Evolutionary conservation across 2,329 filamentous ascomycete genomes (phyloP).

Genomic region (Verticillium nonalfalfae): DNA sequence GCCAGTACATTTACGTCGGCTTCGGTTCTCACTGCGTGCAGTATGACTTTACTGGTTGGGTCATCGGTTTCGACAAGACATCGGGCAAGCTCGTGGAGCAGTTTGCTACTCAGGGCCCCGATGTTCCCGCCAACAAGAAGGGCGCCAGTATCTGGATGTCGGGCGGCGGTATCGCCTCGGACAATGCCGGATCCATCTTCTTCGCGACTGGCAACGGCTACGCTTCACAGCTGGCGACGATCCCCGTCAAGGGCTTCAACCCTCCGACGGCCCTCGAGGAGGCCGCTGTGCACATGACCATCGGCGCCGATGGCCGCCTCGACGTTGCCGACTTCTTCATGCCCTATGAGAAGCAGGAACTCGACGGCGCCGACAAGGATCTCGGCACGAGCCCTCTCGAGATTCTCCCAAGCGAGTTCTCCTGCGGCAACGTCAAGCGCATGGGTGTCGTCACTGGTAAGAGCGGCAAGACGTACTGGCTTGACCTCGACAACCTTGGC

Average conservation of each 20-base stretch:
- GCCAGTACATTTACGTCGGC: conserved; percentile 39
- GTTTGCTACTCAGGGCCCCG: conserved; percentile 30
- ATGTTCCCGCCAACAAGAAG: conserved; percentile 20
- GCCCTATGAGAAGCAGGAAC: conserved; percentile 41
- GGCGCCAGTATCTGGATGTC: conserved; percentile 35
- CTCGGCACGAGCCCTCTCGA: conserved; percentile 39
- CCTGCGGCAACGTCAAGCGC: conserved; percentile 33
- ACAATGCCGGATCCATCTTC: conserved; percentile 28
- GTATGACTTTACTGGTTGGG: conserved; percentile 47
- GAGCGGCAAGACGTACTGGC: conserved; percentile 39
- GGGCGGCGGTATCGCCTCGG: conserved; percentile 27
- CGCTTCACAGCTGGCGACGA: conserved; percentile 25
- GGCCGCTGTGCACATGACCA: conserved; percentile 33
- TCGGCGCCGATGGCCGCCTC: conserved; percentile 31
- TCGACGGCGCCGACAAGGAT: conserved; percentile 43
- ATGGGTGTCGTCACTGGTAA: conserved; percentile 44
- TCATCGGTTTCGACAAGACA: conserved; percentile 39
- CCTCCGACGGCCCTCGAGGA: conserved; percentile 34
- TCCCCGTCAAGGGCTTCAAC: conserved; percentile 28
- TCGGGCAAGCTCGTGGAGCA: conserved; percentile 25
- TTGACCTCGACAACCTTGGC: conserved; percentile 30
- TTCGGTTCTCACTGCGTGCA: conserved; percentile 50
- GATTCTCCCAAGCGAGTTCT: conserved; percentile 30
- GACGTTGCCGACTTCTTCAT: conserved; percentile 45
- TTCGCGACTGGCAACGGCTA: conserved; percentile 31